Percentiles rank a stretch among this genome's conserved stretches.
Conservation (phyloP, 805 yeast species). For the Pichia pseudocactophila region DNA sequence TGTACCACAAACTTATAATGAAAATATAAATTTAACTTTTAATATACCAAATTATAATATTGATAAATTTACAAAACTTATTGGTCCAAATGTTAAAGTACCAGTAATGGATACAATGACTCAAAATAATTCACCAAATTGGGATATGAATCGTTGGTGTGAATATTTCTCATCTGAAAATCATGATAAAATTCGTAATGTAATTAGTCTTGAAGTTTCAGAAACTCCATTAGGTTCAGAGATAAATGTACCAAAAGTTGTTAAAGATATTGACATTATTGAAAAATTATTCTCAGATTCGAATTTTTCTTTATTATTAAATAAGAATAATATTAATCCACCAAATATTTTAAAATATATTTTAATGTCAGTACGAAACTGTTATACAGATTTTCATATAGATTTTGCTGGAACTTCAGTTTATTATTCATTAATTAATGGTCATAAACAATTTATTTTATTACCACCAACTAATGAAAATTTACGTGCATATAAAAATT, state of each 20-base stretch:
- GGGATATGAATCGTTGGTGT: constrained; percentile 69
- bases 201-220: constrained; percentile 73
- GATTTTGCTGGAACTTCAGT: constrained; percentile 93
- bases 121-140: constrained; percentile 56
- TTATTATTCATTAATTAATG: constrained; percentile 74
- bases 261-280: constrained; percentile 58
- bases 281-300: constrained; percentile 48
- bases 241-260: constrained; percentile 59
- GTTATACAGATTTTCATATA: constrained; percentile 84
- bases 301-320: not conserved
- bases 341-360: constrained; percentile 71
- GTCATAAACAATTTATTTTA: constrained; percentile 65
- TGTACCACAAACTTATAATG: constrained; percentile 9
- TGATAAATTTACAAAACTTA: constrained; percentile 41
- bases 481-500: constrained; percentile 49
- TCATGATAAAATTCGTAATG: constrained; percentile 66
- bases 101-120: constrained; percentile 89
- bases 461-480: constrained; percentile 68
- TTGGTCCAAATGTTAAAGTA: constrained; percentile 56
- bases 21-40: constrained; percentile 13
- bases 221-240: constrained; percentile 38
- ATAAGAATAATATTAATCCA: constrained; percentile 14
- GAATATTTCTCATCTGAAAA: constrained; percentile 50
- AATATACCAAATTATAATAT: constrained; percentile 50
- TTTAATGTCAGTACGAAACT: constrained; percentile 71